These are phyloP conservation scores for Ceratobasidium papillatum DNA, from an alignment of 1,284 basidiomycete genomes.

Conservation along the genomic window DNA sequence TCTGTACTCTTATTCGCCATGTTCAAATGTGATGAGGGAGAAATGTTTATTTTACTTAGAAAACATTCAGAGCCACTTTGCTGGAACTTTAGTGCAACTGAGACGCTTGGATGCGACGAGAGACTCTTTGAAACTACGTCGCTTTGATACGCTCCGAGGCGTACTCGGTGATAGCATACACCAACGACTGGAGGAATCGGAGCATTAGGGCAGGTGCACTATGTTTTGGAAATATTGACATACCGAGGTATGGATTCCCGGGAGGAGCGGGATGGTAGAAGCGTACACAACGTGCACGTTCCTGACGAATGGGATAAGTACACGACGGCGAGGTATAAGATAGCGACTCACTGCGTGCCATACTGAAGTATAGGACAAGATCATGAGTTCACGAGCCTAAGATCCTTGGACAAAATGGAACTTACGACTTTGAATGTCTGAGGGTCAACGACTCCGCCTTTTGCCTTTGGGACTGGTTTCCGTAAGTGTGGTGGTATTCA, in stretches of 20 bases:
- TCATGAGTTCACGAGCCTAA: background rate
- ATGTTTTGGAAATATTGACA: background rate
- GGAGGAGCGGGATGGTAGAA: conserved; percentile 27
- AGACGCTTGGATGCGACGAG: too few relatives aligned
- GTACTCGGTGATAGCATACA: conserved; percentile 29
- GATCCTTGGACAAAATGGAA: background rate
- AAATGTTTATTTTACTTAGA: too few relatives aligned
- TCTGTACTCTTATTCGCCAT: too few relatives aligned
- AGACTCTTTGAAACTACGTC: too few relatives aligned
- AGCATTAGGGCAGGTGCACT: background rate
- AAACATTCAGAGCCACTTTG: too few relatives aligned
- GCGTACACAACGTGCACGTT: conserved; percentile 31
- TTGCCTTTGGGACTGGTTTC: conserved; percentile 7
- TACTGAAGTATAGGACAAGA: background rate
- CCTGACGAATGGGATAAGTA: background rate
- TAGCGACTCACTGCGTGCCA: conserved; percentile 18
- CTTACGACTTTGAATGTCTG: conserved; percentile 33
- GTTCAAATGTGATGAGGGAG: too few relatives aligned
- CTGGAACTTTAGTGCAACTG: too few relatives aligned
- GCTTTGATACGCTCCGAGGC: conserved; percentile 31
- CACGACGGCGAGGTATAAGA: background rate
- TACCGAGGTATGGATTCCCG: conserved; percentile 27
- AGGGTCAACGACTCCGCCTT: conserved; percentile 28
- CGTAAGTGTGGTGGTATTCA: background rate
- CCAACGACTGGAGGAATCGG: conserved; percentile 12